Base-by-base conservation (phyloP, 1,284 basidiomycete genomes). In the Inonotus obliquus region DNA sequence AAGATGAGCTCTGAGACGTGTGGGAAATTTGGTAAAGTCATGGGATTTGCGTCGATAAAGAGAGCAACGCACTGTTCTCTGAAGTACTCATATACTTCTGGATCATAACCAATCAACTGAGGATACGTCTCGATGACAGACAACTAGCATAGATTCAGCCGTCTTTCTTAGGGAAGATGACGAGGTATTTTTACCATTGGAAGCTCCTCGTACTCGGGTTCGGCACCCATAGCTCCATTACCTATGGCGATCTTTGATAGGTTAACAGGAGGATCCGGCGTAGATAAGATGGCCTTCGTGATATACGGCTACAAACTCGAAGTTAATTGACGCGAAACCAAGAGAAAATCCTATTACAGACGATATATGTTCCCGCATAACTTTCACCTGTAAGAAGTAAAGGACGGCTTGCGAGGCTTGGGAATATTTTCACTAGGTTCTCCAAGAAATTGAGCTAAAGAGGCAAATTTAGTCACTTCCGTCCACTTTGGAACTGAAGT, bases 81-180 rank as follows among this genome's bases (percentile, higher is more conserved):
- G 72, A 90, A 89, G 69, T 87, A 87, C 59, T 84, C 76, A 67
- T 81, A 84, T 1, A 87, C 84, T 9, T 81, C 79, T 27, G 76
- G 73, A 65, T 90, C 83, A 67, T 88, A 91, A 25, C 81, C 83
- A 52, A 90, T 87, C 32, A 91, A 73, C 71, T 89, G 87, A 1
- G 88, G 88, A 67, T 83, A 87, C 1, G 88, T 89, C 72, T 87
- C 81, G 13, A 90, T 72, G 32, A 85, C 76, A 55, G 71, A 77
- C 41, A 83, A 67, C 84, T 86, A 55, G 2, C 23, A 65, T 59
- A 17, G 52, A 45, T 21, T 52, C 19, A 52, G 35, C 39, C 9
- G 54, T 25, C 27, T 45, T 47, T 21, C 19, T 47, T 21, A 49
- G 21, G 17, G 21, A 1, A 14, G 14, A 17, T 13, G 29, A 10